These are phyloP conservation scores for Besnoitia besnoiti DNA, from an alignment of 169 alveolate species.

Conservation along the genomic window DNA sequence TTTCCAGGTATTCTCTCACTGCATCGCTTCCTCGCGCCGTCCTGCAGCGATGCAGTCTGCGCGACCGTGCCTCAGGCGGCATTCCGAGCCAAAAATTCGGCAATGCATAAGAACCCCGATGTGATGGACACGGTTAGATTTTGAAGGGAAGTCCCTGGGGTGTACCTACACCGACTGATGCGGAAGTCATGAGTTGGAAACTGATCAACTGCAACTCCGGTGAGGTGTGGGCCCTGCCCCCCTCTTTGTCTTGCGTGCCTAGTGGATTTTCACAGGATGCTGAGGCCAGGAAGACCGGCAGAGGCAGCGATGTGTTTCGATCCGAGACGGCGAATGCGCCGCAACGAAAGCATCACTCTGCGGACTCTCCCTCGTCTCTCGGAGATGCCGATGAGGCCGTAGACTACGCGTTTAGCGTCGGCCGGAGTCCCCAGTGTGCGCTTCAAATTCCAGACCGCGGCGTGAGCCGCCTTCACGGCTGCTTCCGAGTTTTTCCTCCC, in stretches of 20 bases:
- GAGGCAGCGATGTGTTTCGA: background rate
- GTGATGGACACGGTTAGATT: too few species aligned
- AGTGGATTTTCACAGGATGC: too few species aligned
- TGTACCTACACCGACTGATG: background rate
- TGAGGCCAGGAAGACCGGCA: too few species aligned
- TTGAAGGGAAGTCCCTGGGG: too few species aligned
- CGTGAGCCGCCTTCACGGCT: conserved; percentile 21
- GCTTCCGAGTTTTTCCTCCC: conserved; percentile 2
- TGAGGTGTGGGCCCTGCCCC: conserved; percentile 27
- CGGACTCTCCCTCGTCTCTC: background rate
- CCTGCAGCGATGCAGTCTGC: too few species aligned
- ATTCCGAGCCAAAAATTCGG: too few species aligned
- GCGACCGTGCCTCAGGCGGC: too few species aligned
- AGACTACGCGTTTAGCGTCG: background rate
- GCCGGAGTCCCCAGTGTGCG: conserved; percentile 17
- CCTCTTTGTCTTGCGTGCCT: background rate
- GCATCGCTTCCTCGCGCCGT: too few species aligned
- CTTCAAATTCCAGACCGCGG: background rate
- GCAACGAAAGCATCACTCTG: background rate
- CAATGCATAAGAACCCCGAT: too few species aligned
- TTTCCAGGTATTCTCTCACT: too few species aligned
- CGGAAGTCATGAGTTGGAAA: conserved; percentile 2
- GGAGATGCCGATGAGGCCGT: background rate
- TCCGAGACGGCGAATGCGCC: too few species aligned
- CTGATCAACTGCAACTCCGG: background rate